These are phyloP conservation scores for Russula compacta DNA, from an alignment of 768 basidiomycete genomes.

Conservation along the genomic window DNA sequence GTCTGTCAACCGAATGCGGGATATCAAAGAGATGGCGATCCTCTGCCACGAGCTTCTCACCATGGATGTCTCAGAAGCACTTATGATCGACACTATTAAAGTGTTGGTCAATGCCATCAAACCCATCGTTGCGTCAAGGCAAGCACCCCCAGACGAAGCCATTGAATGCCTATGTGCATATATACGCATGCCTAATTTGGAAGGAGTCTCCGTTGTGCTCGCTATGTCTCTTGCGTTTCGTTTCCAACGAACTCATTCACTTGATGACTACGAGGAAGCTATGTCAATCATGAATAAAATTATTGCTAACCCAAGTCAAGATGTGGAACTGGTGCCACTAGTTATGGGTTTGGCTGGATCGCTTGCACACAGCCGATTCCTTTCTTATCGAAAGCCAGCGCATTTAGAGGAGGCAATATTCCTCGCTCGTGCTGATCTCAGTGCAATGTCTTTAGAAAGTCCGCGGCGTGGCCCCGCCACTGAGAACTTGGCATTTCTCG, in stretches of 20 bases:
- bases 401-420: neutral
- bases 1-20: neutral
- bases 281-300: neutral
- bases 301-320: neutral
- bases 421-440: neutral
- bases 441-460: neutral
- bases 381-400: neutral
- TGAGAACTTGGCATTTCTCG: neutral
- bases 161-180: neutral
- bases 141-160: neutral
- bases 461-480: neutral
- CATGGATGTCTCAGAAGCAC: neutral
- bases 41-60: neutral
- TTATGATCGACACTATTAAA: neutral
- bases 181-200: neutral
- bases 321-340: neutral
- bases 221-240: neutral
- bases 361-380: neutral
- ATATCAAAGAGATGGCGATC: neutral
- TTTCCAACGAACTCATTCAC: neutral
- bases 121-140: neutral
- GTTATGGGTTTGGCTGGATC: neutral
- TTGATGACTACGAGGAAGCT: neutral
- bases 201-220: neutral
- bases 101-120: neutral